A percentile compares a stretch with the other conserved stretches of the same genome.
phyloP scores from a whole-genome alignment of 768 basidiomycete genomes.

The Mycena capillaripes region DNA sequence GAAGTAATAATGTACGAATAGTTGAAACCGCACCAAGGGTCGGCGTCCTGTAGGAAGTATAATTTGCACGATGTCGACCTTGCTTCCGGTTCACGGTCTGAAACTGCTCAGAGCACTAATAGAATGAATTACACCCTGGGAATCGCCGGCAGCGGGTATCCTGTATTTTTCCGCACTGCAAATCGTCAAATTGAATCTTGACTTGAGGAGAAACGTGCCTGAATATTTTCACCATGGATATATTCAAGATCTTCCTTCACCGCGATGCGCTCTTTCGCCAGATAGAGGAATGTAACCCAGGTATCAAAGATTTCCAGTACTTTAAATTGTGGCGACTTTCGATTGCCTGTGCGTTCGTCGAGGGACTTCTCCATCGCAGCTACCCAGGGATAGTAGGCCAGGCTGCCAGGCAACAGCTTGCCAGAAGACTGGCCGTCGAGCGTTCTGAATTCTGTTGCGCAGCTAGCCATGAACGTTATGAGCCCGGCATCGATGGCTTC shows the following conservation, averaged over 20 bases:
- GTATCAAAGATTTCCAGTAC: background rate
- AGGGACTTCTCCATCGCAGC: background rate
- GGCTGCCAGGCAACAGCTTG: background rate
- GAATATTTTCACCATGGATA: background rate
- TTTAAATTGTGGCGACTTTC: too few relatives aligned
- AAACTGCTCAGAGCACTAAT: background rate
- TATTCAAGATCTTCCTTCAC: background rate
- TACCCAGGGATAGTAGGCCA: background rate
- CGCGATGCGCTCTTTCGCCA: background rate
- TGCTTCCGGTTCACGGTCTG: background rate
- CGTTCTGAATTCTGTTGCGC: background rate
- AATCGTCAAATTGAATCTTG: background rate
- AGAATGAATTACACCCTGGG: background rate
- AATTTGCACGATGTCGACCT: background rate
- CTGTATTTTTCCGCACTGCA: background rate
- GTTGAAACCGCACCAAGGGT: background rate
- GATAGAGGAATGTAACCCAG: background rate
- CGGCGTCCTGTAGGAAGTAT: background rate
- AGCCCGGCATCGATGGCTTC: background rate
- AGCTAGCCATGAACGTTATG: background rate
- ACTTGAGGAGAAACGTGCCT: background rate
- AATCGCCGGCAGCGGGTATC: background rate
- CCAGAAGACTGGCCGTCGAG: background rate
- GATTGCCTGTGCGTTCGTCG: background rate
- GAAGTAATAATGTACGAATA: too few relatives aligned